These are phyloP conservation scores for Fraxinus greggii DNA, from an alignment of 305 asterid genomes.

Conservation along the genomic window DNA sequence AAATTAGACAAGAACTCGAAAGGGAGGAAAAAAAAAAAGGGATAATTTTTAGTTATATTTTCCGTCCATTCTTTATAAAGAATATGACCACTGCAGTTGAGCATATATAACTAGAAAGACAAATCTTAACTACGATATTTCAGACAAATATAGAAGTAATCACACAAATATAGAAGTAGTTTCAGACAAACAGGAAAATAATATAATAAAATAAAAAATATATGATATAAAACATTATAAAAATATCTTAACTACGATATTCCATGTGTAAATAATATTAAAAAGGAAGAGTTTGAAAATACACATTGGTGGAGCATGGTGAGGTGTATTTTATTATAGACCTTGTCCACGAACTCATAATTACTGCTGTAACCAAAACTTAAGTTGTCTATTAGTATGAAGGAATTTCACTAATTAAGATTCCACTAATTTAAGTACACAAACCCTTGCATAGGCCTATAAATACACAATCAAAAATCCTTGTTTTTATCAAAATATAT, in stretches of 20 bases:
- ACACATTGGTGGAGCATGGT: not conserved
- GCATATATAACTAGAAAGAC: not conserved
- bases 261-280: not conserved
- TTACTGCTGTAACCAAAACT: not conserved
- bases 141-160: too few relatives aligned
- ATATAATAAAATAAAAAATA: not conserved
- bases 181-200: not conserved
- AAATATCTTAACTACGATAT: not conserved
- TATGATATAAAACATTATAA: not conserved
- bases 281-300: not conserved
- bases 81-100: not conserved
- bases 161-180: not conserved
- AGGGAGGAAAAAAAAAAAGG: not conserved
- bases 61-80: not conserved
- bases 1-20: not conserved
- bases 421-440: conserved; percentile 33
- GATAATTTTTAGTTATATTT: not conserved
- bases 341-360: not conserved
- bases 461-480: conserved; percentile 29
- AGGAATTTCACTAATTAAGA: conserved; percentile 50
- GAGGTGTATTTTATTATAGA: not conserved
- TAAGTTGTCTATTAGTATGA: conserved; percentile 39
- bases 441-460: conserved; percentile 23
- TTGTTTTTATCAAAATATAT: conserved; percentile 8
- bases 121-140: too few relatives aligned